Evolutionary conservation across 345 rosid genomes (phyloP).

Genomic region (Melaleuca alternifolia): DNA sequence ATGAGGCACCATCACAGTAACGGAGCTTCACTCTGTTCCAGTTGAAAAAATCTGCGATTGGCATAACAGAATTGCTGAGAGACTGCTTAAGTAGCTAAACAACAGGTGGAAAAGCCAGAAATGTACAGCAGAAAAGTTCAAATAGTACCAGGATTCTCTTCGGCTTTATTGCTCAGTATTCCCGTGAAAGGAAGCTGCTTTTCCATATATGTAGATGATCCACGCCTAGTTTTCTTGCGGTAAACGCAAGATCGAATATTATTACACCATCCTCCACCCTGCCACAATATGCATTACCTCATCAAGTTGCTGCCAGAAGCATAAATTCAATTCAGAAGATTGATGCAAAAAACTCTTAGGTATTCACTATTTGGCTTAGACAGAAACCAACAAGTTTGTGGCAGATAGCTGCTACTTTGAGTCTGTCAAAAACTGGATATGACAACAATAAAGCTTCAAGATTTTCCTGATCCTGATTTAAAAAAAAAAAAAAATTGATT

Average conservation of each 20-base stretch:
- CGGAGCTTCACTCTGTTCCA: constrained; percentile 94
- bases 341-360: too few relatives aligned
- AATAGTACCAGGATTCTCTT: constrained; percentile 68
- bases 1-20: constrained; percentile 95
- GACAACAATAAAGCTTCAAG: background rate
- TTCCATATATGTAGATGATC: constrained; percentile 84
- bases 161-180: constrained; percentile 64
- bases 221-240: constrained; percentile 67
- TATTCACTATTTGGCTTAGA: too few relatives aligned
- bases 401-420: background rate
- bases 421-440: background rate
- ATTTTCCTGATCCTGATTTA: background rate
- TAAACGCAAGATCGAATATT: constrained; percentile 57
- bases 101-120: background rate
- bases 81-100: background rate
- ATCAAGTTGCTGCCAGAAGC: background rate
- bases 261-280: constrained; percentile 99
- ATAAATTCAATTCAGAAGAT: too few relatives aligned
- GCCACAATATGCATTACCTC: constrained; percentile 4
- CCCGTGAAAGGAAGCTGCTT: constrained; percentile 66
- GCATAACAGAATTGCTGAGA: background rate
- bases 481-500: background rate
- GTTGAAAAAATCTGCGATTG: constrained; percentile 29
- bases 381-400: too few relatives aligned
- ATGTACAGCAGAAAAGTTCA: background rate